Base-by-base conservation (phyloP, 257 asterid species). In the Coffea eugenioides region DNA sequence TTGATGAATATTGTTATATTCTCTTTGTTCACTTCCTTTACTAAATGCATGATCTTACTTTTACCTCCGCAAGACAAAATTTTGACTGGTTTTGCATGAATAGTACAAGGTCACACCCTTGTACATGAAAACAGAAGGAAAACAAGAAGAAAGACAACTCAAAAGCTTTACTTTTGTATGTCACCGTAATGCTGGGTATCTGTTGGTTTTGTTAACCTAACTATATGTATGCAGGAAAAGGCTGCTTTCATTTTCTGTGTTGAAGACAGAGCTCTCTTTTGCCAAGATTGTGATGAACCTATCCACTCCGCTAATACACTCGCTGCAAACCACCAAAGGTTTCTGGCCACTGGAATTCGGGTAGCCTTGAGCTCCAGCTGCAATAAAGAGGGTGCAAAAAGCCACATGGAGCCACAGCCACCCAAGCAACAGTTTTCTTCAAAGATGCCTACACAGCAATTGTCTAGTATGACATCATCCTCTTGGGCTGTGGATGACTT, bases 201-300 rank as follows among this genome's bases (percentile, higher is more conserved):
- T 27, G 31, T 16, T 76, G 79, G 21, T 76, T 62, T 62, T 14
- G 18, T 25, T 64, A 15, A 43, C 34, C 27, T 76, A 11, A 0
- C 1, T 61, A 27, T 76, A 43, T 14, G 11, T 8, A 5, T 57
- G 13, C 79, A 95, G 99, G 97, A 92, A 69, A 93, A 89, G 83
- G 86, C 97, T 41, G 98, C 99, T 4, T 95, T 95, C 88, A 95
- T 95, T 65, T 95, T 95, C 93, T 95, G 99, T 56, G 98, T 95
- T 16, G 99, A 95, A 88, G 99, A 95, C 84, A 87, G 99, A 87
- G 99, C 98, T 49, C 92, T 95, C 77, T 91, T 92, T 76, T 95
- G 99, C 87, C 93, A 88, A 87, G 96, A 88, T 78, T 95, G 99
- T 46, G 99, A 95, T 21, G 97, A 91, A 82, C 88, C 95, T 4